Evolutionary conservation across 2,329 filamentous ascomycete species (phyloP), one percentile per base, ranked within the genome.

Genomic region (Colletotrichum neosansevieriae): DNA sequence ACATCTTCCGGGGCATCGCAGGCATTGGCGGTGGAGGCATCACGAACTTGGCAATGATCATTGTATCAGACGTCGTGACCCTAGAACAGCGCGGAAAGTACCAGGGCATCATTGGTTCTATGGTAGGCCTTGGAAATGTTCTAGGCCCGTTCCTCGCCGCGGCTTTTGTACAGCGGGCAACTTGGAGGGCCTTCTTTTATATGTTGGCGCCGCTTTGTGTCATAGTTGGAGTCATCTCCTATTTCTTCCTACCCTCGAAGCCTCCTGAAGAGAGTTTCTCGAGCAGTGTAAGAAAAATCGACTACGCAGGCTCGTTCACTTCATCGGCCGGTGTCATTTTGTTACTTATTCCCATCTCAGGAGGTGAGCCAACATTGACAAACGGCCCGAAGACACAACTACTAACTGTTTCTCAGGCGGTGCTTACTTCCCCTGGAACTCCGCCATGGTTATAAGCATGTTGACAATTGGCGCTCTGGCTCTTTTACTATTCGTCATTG

Each of bases 21-120:
- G 89, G 89, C 60, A 79, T 91, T n/a, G 88, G 86, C 10, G 85
- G 85, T 49, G 89, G 89, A 2, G 89, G 89, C 10, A 84, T 91
- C 54, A 84, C 82, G 32, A 87, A 85, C 21, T 75, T 90, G 51
- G 80, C 84, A 4, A 89, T 89, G 84, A 89, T 90, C 72, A 88
- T 90, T 58, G 84, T 89, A 2, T 86, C 83, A 6, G 88, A 90
- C 73, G 79, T 90, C 6, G 86, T 89, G 0, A 86, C 86, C 0
- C 78, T 90, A 3, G 81, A 88, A 73, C 82, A 88, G 71, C 80
- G 88, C 70, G 88, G 88, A 34, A 88, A 87, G 72, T 88, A 83
- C 70, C 81, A 82, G 72, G 82, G 81, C 13, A 81, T 83, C 56
- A 74, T 81, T 1, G 81, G 81, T 1, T 75, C 77, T 6, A 80